phyloP scores from a whole-genome alignment of 306 rosid genomes.

The cucumber (Cucumis sativus) region DNA sequence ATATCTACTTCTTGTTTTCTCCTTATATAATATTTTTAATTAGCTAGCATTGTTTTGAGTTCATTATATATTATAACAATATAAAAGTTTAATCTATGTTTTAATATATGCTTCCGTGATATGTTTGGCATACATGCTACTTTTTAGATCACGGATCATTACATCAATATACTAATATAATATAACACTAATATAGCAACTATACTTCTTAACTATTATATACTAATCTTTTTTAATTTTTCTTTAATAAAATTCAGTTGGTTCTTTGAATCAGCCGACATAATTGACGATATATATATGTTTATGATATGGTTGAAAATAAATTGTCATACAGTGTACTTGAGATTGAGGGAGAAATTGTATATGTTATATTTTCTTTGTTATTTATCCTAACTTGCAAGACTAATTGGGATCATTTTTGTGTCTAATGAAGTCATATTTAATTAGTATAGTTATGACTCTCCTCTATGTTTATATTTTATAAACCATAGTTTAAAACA shows the following conservation, averaged over 20 bases:
- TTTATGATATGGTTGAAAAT: not conserved
- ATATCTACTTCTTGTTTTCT: too few species aligned
- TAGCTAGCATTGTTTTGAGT: not conserved
- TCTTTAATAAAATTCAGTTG: not conserved
- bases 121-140: not conserved
- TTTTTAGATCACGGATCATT: not conserved
- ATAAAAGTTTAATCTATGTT: not conserved
- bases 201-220: not conserved
- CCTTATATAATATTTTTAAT: too few species aligned
- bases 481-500: too few species aligned
- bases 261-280: not conserved
- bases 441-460: not conserved
- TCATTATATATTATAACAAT: not conserved
- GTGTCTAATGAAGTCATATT: not conserved
- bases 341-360: not conserved
- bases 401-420: too few species aligned
- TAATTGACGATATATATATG: not conserved
- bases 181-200: not conserved
- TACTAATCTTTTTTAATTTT: not conserved
- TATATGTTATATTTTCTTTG: not conserved
- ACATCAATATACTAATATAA: not conserved
- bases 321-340: not conserved
- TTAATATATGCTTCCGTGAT: not conserved
- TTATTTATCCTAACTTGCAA: not conserved
- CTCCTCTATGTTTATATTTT: not conserved